Evolutionary conservation across 495 filamentous ascomycete genomes (phyloP), one percentile per base, ranked within the genome.

Genomic region (Sporormia fimetaria): DNA sequence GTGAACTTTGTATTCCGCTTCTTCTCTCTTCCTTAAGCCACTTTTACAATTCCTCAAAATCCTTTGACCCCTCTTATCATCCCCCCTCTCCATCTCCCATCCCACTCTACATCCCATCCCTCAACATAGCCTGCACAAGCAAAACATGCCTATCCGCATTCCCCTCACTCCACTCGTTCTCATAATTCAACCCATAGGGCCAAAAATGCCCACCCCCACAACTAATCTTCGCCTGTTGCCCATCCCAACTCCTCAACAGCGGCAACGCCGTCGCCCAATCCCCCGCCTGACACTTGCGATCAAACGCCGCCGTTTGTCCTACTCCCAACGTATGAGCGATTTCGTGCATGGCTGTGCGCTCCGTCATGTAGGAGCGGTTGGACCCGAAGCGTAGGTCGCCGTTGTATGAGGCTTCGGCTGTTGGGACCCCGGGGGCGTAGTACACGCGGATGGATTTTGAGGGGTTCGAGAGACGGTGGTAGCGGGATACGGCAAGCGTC

Each of bases 91-190:
- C n/a, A n/a, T n/a, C n/a, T n/a, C n/a, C n/a, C n/a, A n/a, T n/a
- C n/a, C n/a, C n/a, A n/a, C 4, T 29, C 29, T 15, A 47, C 37
- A 47, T 37, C 16, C 46, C 46, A 49, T 44, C 46, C 14, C 12
- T 41, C 24, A 49, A 11, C 46, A 49, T 49, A 33, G 46, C 46
- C 17, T 43, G 14, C 9, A 44, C 40, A 24, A 49, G 54, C 37
- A 27, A 51, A 47, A 67, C 59, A 31, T 47, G 44, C n/a, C 44
- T 27, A 3, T 47, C 30, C 14, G 22, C 44, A 36, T 47, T 47
- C 44, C 37, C 41, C 37, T 34, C 32, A 36, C 44, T 47, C 44
- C 44, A 47, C 31, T 47, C 44, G 8, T 29, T 47, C 37, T 47
- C 44, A 21, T 47, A 47, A 31, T 47, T 47, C 30, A 47, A 40